Conservation (phyloP, 495 filamentous ascomycete species). For the Aspergillus coremiiformis region DNA sequence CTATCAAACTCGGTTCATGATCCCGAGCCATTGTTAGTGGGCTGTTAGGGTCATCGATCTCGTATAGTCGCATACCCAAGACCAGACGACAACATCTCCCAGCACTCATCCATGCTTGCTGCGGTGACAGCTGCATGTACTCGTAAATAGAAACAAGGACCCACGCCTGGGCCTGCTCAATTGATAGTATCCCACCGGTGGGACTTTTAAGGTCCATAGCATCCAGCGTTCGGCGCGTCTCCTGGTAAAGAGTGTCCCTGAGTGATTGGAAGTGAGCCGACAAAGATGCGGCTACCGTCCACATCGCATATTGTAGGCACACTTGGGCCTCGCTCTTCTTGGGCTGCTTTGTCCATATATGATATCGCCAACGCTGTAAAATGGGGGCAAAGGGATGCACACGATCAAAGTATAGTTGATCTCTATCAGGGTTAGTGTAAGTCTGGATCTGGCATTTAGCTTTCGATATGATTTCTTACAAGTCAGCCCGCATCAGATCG, state of each 20-base stretch:
- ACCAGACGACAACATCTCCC: conserved; percentile 48
- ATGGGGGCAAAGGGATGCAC: conserved; percentile 49
- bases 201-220: conserved; percentile 8
- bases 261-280: conserved; percentile 46
- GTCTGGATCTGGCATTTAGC: not conserved
- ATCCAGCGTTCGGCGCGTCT: conserved; percentile 41
- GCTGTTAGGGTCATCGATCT: conserved; percentile 34
- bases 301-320: conserved; percentile 50
- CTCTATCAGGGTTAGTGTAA: conserved; percentile 18
- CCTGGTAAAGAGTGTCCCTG: conserved; percentile 39
- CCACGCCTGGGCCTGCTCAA: conserved; percentile 49
- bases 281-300: conserved; percentile 44
- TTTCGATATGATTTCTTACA: conserved; percentile 21
- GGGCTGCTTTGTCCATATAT: conserved; percentile 25
- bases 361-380: conserved; percentile 41
- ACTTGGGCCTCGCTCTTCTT: conserved; percentile 25
- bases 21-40: conserved; percentile 10
- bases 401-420: conserved; percentile 53
- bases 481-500: conserved; percentile 33
- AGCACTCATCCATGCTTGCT: conserved; percentile 47
- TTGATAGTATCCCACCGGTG: conserved; percentile 1
- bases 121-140: conserved; percentile 38
- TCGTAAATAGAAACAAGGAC: conserved; percentile 48
- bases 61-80: conserved; percentile 42
- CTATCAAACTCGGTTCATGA: conserved; percentile 6